Percentiles rank a stretch among this genome's conserved stretches.
phyloP scores from a whole-genome alignment of 345 rosid genomes.

The Boechera retrofracta region DNA sequence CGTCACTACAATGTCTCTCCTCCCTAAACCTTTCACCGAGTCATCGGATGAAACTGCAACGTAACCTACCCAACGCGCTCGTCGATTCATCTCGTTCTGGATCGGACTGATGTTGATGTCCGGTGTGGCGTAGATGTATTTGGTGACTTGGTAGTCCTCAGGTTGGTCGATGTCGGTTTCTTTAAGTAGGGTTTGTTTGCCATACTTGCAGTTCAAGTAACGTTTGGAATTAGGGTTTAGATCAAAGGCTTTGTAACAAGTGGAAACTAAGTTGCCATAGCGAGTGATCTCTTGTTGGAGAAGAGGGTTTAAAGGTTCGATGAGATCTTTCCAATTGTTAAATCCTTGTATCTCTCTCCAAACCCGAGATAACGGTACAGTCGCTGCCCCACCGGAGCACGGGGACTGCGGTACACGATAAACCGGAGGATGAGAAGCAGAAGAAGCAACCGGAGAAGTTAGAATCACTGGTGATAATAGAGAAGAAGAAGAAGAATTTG shows the following conservation, averaged over 20 bases:
- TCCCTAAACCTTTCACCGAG: slow-evolving; percentile 55
- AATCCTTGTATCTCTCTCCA: slow-evolving; percentile 87
- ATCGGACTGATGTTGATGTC: slow-evolving; percentile 60
- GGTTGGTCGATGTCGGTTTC: slow-evolving; percentile 58
- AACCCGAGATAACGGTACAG: slow-evolving; percentile 39
- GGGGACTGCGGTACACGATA: slow-evolving; percentile 12
- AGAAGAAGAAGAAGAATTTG: slow-evolving; percentile 34
- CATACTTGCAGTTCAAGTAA: slow-evolving; percentile 77
- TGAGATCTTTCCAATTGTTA: slow-evolving; percentile 71
- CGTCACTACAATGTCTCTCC: slow-evolving; percentile 73
- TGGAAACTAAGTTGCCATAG: slow-evolving; percentile 66
- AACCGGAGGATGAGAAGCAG: slow-evolving; percentile 5
- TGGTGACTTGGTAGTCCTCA: slow-evolving; percentile 67
- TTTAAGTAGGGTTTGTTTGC: slow-evolving; percentile 57
- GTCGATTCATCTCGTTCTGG: slow-evolving; percentile 46
- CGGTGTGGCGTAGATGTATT: slow-evolving; percentile 88
- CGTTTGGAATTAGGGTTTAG: slow-evolving; percentile 69
- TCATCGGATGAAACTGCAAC: slow-evolving; percentile 68
- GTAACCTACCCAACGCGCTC: slow-evolving; percentile 82
- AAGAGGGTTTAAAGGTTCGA: slow-evolving; percentile 80
- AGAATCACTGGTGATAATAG: slow-evolving; percentile 20
- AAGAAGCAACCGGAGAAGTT: slow-evolving; percentile 18
- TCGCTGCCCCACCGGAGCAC: background rate
- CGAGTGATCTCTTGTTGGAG: slow-evolving; percentile 79
- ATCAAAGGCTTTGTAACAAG: slow-evolving; percentile 80